phyloP scores from a whole-genome alignment of 2,329 filamentous ascomycete species.

The Talaromyces marneffei region DNA sequence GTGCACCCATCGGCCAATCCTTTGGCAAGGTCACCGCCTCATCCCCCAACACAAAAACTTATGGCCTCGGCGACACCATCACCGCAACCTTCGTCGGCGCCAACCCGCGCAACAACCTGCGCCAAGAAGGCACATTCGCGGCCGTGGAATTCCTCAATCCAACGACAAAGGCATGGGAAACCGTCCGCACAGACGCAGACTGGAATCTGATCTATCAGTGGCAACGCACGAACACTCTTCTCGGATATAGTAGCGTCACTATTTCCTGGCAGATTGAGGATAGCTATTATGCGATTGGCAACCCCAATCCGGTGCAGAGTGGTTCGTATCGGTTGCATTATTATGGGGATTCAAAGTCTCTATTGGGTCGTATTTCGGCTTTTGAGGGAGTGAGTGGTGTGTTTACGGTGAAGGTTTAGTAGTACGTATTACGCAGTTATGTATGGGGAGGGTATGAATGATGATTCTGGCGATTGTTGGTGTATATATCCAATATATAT shows the following conservation, averaged over 20 bases:
- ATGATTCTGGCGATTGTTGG: neutral
- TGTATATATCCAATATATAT: too few relatives aligned
- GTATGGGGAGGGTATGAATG: neutral
- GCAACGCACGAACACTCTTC: constrained; percentile 62
- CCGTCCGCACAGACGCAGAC: constrained; percentile 66
- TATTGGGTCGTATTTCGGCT: constrained; percentile 54
- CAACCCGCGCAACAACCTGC: constrained; percentile 83
- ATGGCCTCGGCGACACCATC: constrained; percentile 57
- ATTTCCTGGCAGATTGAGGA: constrained; percentile 73
- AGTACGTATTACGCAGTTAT: neutral
- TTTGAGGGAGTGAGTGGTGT: constrained; percentile 63
- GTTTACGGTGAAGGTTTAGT: constrained; percentile 30
- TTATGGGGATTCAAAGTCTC: constrained; percentile 72
- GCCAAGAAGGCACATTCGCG: constrained; percentile 69
- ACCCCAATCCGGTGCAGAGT: constrained; percentile 29
- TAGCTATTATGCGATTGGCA: constrained; percentile 41
- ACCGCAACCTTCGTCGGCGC: constrained; percentile 72
- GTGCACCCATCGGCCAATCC: constrained; percentile 55
- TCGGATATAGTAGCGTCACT: constrained; percentile 71
- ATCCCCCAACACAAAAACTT: constrained; percentile 47
- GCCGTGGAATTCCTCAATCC: constrained; percentile 61
- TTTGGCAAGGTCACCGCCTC: constrained; percentile 64
- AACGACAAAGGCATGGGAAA: constrained; percentile 52
- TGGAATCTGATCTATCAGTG: constrained; percentile 80
- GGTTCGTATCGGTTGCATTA: constrained; percentile 78